Evolutionary conservation across 2,329 filamentous ascomycete species (phyloP), one percentile per base, ranked within the genome.

Genomic region (Fusarium hostae): DNA sequence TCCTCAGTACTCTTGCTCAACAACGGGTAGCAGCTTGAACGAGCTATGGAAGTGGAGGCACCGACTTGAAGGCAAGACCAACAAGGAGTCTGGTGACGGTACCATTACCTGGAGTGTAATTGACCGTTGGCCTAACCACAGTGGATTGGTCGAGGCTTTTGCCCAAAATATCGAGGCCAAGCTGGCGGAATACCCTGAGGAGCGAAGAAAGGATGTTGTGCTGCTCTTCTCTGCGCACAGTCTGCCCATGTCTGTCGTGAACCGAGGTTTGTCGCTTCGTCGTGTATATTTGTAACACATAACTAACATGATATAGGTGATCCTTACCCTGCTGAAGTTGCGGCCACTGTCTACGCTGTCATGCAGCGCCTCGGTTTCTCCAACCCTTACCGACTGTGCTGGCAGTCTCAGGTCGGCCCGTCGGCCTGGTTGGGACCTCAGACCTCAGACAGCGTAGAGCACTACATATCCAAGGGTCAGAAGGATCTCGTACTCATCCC

Each of bases 11-110:
- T 97, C 94, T 24, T 99, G 97, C 84, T 97, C 94, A 24, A 99
- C 96, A 3, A 99, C 96, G 0, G 96, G 96, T 26, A 97, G 94
- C 81, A 97, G 94, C 70, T 84, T 99, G 63, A 99, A 99, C 78
- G 96, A 99, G 83, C 84, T 99, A 39, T 99, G 96, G 96, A 98
- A 97, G 83, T 98, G 95, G 94, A 89, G 95, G 70, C 92, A 94
- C 78, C 87, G 94, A 70, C 84, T 99, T 58, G 95, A 98, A 81
- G 94, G 93, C 41, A 94, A 94, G 81, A 85, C 87, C 45, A 86
- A 83, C 5, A 83, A 85, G 45, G 84, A 84, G 43, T 84, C 85
- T 26, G 71, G 74, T 12, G 84, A 89, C 40, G 95, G 95, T 16
- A 86, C 90, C 4, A 97, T 99, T 72, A 88, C 91, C 63, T 99